Evolutionary conservation across 768 basidiomycete species (phyloP).

Genomic region (Mrakia gelida): DNA sequence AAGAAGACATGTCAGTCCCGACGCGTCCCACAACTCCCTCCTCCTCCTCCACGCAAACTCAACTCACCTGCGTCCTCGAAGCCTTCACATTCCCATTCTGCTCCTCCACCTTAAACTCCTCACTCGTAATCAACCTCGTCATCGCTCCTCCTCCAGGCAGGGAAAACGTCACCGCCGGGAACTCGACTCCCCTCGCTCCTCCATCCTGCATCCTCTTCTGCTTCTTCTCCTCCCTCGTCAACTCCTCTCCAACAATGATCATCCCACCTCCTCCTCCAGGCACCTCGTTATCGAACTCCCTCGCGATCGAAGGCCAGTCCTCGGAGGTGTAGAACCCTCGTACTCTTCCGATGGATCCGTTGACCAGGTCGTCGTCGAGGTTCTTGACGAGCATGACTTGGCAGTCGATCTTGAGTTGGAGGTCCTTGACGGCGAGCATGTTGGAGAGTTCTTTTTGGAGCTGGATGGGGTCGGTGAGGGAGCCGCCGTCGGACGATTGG

Average conservation of each 20-base stretch:
- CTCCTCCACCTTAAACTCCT: slow-evolving; percentile 79
- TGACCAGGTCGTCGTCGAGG: slow-evolving; percentile 80
- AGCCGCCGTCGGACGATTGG: slow-evolving; percentile 61
- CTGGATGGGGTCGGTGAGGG: slow-evolving; percentile 53
- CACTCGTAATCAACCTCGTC: slow-evolving; percentile 60
- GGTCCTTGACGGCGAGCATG: slow-evolving; percentile 74
- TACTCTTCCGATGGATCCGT: slow-evolving; percentile 87
- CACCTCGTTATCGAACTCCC: slow-evolving; percentile 46
- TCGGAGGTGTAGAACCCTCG: slow-evolving; percentile 61
- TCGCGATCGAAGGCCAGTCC: slow-evolving; percentile 34
- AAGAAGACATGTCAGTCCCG: neutral
- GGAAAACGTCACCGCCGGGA: slow-evolving; percentile 73
- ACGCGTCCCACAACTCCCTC: neutral
- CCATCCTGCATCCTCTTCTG: slow-evolving; percentile 30
- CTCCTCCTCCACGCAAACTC: neutral
- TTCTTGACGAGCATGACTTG: slow-evolving; percentile 99
- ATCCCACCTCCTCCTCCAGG: neutral
- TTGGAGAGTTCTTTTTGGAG: slow-evolving; percentile 76
- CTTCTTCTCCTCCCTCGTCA: slow-evolving; percentile 28
- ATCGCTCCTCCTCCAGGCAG: slow-evolving; percentile 55
- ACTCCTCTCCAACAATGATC: slow-evolving; percentile 19
- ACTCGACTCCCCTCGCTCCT: slow-evolving; percentile 31
- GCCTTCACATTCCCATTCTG: slow-evolving; percentile 82
- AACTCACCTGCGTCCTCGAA: slow-evolving; percentile 67
- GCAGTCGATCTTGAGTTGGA: slow-evolving; percentile 70